Evolutionary conservation across 2,329 filamentous ascomycete genomes (phyloP).

Genomic region (Ploettnerulaceae sp.): DNA sequence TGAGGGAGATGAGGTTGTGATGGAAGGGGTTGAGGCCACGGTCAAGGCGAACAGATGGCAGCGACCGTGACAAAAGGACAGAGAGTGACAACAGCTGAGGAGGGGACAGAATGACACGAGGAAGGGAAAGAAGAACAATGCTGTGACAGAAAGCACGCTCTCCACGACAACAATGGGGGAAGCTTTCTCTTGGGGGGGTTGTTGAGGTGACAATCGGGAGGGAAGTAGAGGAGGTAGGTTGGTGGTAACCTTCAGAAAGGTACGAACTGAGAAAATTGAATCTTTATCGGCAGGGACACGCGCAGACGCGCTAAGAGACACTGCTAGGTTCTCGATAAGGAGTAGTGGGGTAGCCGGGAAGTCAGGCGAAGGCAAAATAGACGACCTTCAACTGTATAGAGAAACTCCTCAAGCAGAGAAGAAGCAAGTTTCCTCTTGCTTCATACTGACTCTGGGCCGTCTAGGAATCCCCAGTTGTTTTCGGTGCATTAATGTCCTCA

Average conservation of each 20-base stretch:
- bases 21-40: background rate
- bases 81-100: background rate
- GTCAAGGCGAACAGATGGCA: background rate
- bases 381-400: background rate
- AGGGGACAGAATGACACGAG: background rate
- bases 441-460: background rate
- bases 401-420: background rate
- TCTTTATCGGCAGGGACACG: constrained; percentile 17
- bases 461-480: constrained; percentile 8
- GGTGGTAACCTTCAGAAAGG: background rate
- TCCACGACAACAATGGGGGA: background rate
- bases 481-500: background rate
- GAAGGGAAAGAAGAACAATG: background rate
- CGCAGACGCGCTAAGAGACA: constrained; percentile 2
- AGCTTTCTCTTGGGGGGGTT: background rate
- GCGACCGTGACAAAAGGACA: background rate
- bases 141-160: background rate
- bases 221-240: background rate
- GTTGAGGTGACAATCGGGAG: background rate
- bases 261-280: background rate
- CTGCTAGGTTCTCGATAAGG: constrained; percentile 9
- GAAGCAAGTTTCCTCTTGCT: background rate
- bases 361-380: background rate
- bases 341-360: constrained; percentile 7
- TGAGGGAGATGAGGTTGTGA: background rate